Base-by-base conservation (phyloP, 202 grass and related monocot species). In the Setaria italica region DNA sequence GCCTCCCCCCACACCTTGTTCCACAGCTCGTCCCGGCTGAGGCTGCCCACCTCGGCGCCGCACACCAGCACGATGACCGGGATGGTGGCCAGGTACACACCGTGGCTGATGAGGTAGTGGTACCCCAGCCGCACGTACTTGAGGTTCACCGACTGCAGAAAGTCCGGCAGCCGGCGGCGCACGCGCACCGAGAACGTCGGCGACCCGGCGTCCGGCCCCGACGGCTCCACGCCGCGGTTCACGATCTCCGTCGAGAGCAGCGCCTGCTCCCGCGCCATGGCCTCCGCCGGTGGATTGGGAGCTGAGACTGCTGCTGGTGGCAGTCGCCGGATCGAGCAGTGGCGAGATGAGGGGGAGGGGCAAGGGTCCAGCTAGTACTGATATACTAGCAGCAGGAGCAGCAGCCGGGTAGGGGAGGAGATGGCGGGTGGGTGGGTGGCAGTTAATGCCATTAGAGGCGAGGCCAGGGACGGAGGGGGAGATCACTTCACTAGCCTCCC, bases 51-150 rank as follows among this genome's bases (percentile, higher is more conserved):
- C 85, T 99, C 93, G 37, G 96, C 96, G 85, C 93, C 88, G 84
- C 92, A 99, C 16, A 99, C 88, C 2, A 99, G 90, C 11, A 94
- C 89, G 59, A 99, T 95, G 75, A 92, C 88, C 0, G 97, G 97
- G 74, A 99, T 92, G 80, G 94, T 94, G 75, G 89, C 91, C 90
- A 96, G 87, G 88, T 99, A 99, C 70, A 99, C 85, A 25, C 86
- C 97, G 75, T 99, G 97, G 92, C 91, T 96, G 84, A 99, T 85
- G 21, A 99, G 90, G 89, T 99, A 97, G 89, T 87, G 97, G 92
- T 99, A 99, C 9, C 97, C 97, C 17, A 99, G 88, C 25, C 85
- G 76, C 66, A 99, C 97, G 86, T 99, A 97, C 89, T 99, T 97
- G 59, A 99, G 90, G 92, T 99, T 99, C 74, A 99, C 97, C 16